Percentiles rank a stretch among this genome's conserved stretches.
Evolutionary conservation across 176 grass and related monocot genomes (phyloP).

Genomic region (Raddia distichophylla): DNA sequence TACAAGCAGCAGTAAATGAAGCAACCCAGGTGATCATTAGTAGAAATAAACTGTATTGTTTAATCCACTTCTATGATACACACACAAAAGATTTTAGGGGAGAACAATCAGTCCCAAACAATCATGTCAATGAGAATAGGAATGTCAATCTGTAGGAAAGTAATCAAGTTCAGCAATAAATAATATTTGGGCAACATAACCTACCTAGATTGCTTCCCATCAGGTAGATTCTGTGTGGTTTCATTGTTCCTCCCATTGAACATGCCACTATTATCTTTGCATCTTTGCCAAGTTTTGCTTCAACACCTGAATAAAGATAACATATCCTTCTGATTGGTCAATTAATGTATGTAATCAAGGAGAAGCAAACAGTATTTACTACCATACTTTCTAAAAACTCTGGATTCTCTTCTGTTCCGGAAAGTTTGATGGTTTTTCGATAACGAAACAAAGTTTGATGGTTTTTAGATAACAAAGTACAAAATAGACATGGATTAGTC

Average conservation of each 20-base stretch:
- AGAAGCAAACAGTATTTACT: neutral
- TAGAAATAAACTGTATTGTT: neutral
- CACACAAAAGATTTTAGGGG: neutral
- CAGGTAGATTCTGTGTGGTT: slow-evolving; percentile 87
- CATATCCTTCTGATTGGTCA: slow-evolving; percentile 3
- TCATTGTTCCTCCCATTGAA: slow-evolving; percentile 86
- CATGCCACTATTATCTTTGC: slow-evolving; percentile 98
- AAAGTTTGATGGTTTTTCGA: no score
- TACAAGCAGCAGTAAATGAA: neutral
- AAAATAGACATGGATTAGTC: neutral
- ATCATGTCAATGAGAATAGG: neutral
- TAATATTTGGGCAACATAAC: slow-evolving; percentile 9
- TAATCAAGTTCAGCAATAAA: neutral
- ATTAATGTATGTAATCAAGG: slow-evolving; percentile 31
- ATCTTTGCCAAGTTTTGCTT: slow-evolving; percentile 78
- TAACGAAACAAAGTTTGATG: no score
- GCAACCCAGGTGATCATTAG: neutral
- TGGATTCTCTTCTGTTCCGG: slow-evolving; percentile 94
- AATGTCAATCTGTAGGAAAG: neutral
- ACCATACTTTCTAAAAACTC: slow-evolving; percentile 81
- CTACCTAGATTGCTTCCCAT: slow-evolving; percentile 92
- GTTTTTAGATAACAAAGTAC: no score
- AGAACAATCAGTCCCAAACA: neutral
- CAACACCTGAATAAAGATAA: slow-evolving; percentile 56
- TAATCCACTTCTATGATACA: slow-evolving; percentile 2